Evolutionary conservation across 23 red algal species (phyloP), one percentile per base, ranked within the genome.

Genomic region (Cyanidiococcus yangmingshanensis): DNA sequence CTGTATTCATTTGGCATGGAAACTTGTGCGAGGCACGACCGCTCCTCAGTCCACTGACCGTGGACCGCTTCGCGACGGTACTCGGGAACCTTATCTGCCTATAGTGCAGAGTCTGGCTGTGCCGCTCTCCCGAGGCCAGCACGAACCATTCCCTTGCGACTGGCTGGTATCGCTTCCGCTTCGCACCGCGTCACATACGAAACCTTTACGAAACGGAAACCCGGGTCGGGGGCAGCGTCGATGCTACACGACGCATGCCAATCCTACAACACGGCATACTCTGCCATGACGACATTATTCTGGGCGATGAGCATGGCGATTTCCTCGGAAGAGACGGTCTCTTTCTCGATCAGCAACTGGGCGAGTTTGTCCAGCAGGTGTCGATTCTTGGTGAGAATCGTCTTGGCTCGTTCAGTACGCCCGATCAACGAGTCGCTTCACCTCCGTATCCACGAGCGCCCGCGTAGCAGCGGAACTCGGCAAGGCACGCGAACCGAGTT

Each of bases 251-350:
- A 54, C 21, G 45, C 45, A 21, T 54, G 12, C 12, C 45, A 54
- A 54, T 54, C 45, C 63, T 25, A 35, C 63, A 80, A 51, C 15
- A 71, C 57, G 50, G 85, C 77, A 76, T 98, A 98, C 1, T 88
- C 87, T 75, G 90, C 84, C 94, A 98, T 98, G 41, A 82, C 77
- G 57, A 91, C 87, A 39, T 83, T 83, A 39, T 76, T 75, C 67
- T 98, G 83, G 37, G 94, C 88, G 34, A 98, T 89, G 16, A 98
- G 79, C 50, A 83, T 54, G 76, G 90, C 87, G 67, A 98, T 89
- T 37, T 98, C 94, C 25, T 91, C 87, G 1, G 94, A 74, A 1
- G 88, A 86, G 7, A 98, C 89, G 32, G 88, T 91, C 76, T 98
- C 94, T 41, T 91, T 88, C 84, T 98, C 94, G 30, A 98, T 77